Evolutionary conservation across 1,139 yeast species (phyloP), one percentile per base, ranked within the genome.

Genomic region (Arxiozyma bovina): DNA sequence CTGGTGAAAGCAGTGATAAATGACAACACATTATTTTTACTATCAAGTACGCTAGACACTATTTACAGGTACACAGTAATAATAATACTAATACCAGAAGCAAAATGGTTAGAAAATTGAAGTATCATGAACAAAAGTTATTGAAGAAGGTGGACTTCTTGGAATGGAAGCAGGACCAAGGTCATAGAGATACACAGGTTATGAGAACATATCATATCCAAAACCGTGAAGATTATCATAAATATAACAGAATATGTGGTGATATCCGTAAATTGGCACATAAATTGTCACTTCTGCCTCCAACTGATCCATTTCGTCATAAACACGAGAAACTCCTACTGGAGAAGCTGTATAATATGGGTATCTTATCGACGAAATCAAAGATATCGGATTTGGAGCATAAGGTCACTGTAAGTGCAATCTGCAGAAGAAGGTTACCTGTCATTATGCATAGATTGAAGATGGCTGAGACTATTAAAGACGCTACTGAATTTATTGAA

Each of bases 101-200:
- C 40, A 72, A 54, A 30, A 91, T 91, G 98, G 97, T 89, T 55
- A 81, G 99, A 71, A 81, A 87, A 64, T 80, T 93, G 60, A 94
- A 93, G 71, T 90, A 87, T 74, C 99, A 93, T 73, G 99, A 93
- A 78, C 85, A 87, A 77, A 91, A 90, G 74, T 81, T 93, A 68
- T 81, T 93, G 66, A 91, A 88, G 76, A 94, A 93, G 73, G 98
- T 93, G 57, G 98, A 93, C 70, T 89, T 94, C 75, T 87, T 90
- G 54, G 96, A 93, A 71, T 94, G 98, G 96, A 93, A 93, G 71
- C 96, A 90, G 67, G 99, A 93, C 70, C 85, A 85, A 57, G 91
- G 94, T 43, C 99, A 94, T 70, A 77, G 99, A 60, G 99, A 93
- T 65, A 85, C 96, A 42, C 94, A 88, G 70, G 96, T 94, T 47